Percentiles rank a stretch among this genome's conserved stretches.
phyloP scores from a whole-genome alignment of 352 stramenopile genomes.

The Globisporangium echinulatum region DNA sequence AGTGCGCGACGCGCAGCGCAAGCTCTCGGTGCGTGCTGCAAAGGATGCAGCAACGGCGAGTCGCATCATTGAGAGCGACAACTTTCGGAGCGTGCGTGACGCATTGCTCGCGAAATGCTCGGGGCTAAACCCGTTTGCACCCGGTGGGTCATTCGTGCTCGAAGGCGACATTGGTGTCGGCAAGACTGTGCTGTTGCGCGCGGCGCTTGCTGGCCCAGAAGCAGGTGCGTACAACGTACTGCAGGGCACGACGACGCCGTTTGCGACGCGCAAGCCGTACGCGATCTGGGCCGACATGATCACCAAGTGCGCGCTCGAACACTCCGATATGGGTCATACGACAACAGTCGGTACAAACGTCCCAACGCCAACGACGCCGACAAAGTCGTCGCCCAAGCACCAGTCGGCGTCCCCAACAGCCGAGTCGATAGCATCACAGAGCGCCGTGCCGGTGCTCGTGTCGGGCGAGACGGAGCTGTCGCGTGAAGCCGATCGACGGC shows the following conservation, averaged over 20 bases:
- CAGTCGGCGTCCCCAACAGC: background rate
- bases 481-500: constrained; percentile 30
- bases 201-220: constrained; percentile 42
- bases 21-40: constrained; percentile 47
- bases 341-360: background rate
- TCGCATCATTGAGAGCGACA: constrained; percentile 61
- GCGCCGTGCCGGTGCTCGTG: background rate
- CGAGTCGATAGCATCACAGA: background rate
- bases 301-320: constrained; percentile 48
- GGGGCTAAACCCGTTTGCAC: constrained; percentile 53
- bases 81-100: constrained; percentile 40
- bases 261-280: constrained; percentile 70
- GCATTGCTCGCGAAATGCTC: constrained; percentile 62
- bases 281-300: constrained; percentile 78
- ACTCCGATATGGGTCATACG: background rate
- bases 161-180: constrained; percentile 82
- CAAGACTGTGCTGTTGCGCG: constrained; percentile 74
- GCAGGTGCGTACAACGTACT: constrained; percentile 49
- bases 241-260: constrained; percentile 65
- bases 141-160: constrained; percentile 64
- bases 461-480: constrained; percentile 13
- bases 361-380: background rate
- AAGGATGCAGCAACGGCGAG: constrained; percentile 29
- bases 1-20: constrained; percentile 68
- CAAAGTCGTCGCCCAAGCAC: background rate